Conservation (phyloP, 495 filamentous ascomycete species). For the Penicillium lagena region DNA sequence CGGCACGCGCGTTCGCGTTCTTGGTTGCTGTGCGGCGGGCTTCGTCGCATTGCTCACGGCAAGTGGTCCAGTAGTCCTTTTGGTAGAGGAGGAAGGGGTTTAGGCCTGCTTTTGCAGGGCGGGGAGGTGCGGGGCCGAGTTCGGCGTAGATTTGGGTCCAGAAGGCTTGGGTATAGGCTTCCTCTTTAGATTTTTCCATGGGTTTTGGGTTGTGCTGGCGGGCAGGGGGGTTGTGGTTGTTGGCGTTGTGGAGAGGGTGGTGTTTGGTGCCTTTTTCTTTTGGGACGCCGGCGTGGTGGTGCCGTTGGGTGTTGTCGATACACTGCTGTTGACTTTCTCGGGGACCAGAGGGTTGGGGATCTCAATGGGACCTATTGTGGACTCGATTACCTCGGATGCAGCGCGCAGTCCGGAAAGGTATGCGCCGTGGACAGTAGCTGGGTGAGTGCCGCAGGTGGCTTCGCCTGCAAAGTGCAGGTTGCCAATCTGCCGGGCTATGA, state of each 20-base stretch:
- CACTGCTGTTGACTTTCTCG: slow-evolving; percentile 44
- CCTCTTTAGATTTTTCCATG: slow-evolving; percentile 47
- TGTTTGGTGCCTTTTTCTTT: slow-evolving; percentile 10
- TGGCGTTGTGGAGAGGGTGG: not conserved
- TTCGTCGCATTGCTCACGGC: slow-evolving; percentile 66
- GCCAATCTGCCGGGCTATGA: slow-evolving; percentile 78
- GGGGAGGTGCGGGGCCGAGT: slow-evolving; percentile 66
- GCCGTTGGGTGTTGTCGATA: slow-evolving; percentile 9
- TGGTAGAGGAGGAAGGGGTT: slow-evolving; percentile 68
- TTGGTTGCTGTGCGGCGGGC: slow-evolving; percentile 55
- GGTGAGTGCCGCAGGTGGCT: slow-evolving; percentile 90
- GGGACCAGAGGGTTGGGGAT: slow-evolving; percentile 71
- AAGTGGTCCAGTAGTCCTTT: slow-evolving; percentile 71
- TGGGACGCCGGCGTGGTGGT: slow-evolving; percentile 9
- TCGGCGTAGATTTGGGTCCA: slow-evolving; percentile 59
- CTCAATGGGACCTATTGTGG: slow-evolving; percentile 73
- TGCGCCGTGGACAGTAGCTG: slow-evolving; percentile 93
- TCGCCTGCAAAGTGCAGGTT: slow-evolving; percentile 96
- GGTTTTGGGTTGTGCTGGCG: slow-evolving; percentile 12
- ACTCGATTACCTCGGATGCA: slow-evolving; percentile 74
- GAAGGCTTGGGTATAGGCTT: slow-evolving; percentile 69
- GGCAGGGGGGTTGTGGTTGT: slow-evolving; percentile 5
- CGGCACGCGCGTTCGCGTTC: slow-evolving; percentile 59
- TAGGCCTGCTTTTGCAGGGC: slow-evolving; percentile 60
- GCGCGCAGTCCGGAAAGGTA: slow-evolving; percentile 90